Evolutionary conservation across 306 rosid genomes (phyloP).

Genomic region (Trichosanthes truncata): DNA sequence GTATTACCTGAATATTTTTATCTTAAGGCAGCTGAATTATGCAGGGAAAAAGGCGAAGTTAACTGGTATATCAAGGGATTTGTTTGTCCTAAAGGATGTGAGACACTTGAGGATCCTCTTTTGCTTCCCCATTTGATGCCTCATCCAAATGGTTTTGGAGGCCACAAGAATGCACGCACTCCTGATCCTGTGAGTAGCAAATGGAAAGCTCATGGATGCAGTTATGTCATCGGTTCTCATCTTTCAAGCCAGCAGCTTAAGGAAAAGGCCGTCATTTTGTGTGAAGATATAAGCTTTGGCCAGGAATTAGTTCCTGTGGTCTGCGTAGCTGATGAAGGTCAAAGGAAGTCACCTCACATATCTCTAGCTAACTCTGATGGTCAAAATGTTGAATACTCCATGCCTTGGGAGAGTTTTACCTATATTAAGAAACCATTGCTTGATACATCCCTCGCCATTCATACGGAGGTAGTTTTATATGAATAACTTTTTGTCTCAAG

Average conservation of each 20-base stretch:
- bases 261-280: slow-evolving; percentile 44
- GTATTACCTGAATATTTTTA: slow-evolving; percentile 61
- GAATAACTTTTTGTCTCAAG: neutral
- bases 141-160: slow-evolving; percentile 29
- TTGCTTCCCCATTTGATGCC: slow-evolving; percentile 45
- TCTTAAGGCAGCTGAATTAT: slow-evolving; percentile 85
- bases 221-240: slow-evolving; percentile 45
- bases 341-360: slow-evolving; percentile 37
- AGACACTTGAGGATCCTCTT: slow-evolving; percentile 34
- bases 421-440: slow-evolving; percentile 61
- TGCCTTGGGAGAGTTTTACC: slow-evolving; percentile 77
- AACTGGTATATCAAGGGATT: slow-evolving; percentile 78
- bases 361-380: slow-evolving; percentile 23
- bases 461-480: slow-evolving; percentile 54
- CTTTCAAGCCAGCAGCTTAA: slow-evolving; percentile 35
- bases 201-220: slow-evolving; percentile 69
- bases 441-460: slow-evolving; percentile 51
- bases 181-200: slow-evolving; percentile 37
- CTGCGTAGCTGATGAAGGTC: slow-evolving; percentile 65
- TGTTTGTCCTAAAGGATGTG: slow-evolving; percentile 70
- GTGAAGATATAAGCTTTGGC: slow-evolving; percentile 90
- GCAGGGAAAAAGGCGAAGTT: slow-evolving; percentile 59
- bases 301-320: slow-evolving; percentile 66
- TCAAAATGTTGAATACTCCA: slow-evolving; percentile 28
- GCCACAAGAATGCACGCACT: slow-evolving; percentile 19